A percentile compares a stretch with the other conserved stretches of the same genome.
Evolutionary conservation across 1,284 basidiomycete genomes (phyloP).

Genomic region (Omphalotus olearius): DNA sequence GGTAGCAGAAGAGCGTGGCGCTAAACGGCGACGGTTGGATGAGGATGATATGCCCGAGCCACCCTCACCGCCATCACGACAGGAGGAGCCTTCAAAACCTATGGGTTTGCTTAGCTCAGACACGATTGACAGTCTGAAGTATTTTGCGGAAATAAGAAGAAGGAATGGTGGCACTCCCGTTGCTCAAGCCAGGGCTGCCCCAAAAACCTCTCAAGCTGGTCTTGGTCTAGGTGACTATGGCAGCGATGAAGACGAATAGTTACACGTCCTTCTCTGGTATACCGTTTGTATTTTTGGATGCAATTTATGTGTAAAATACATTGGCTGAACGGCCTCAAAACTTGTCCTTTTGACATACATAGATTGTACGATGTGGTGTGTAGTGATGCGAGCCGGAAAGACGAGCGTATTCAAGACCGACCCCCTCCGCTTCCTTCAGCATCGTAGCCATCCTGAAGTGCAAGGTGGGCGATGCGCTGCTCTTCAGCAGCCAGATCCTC

Average conservation of each 20-base stretch:
- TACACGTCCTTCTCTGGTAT: no score
- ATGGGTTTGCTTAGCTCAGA: conserved; percentile 71
- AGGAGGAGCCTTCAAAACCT: conserved; percentile 27
- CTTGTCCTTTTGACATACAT: no score
- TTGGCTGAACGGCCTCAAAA: no score
- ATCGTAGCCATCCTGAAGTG: conserved; percentile 8
- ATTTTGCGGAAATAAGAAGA: conserved; percentile 78
- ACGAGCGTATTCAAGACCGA: neutral
- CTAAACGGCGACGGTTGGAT: conserved; percentile 38
- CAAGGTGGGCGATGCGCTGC: conserved; percentile 10
- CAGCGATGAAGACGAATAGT: conserved; percentile 67
- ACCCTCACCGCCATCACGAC: conserved; percentile 16
- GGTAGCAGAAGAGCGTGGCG: conserved; percentile 30
- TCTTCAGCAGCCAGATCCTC: conserved; percentile 46
- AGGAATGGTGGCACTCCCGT: conserved; percentile 37
- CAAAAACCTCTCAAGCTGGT: conserved; percentile 33
- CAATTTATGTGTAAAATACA: no score
- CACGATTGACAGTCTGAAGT: conserved; percentile 81
- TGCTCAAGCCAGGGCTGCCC: conserved; percentile 24
- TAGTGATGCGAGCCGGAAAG: no score
- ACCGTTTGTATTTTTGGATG: no score
- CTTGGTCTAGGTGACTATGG: conserved; percentile 69
- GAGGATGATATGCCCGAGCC: conserved; percentile 17
- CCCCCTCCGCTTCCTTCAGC: neutral
- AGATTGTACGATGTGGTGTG: no score